Evolutionary conservation across 805 yeast species (phyloP), one percentile per base, ranked within the genome.

Genomic region (Metschnikowia hibisci): DNA sequence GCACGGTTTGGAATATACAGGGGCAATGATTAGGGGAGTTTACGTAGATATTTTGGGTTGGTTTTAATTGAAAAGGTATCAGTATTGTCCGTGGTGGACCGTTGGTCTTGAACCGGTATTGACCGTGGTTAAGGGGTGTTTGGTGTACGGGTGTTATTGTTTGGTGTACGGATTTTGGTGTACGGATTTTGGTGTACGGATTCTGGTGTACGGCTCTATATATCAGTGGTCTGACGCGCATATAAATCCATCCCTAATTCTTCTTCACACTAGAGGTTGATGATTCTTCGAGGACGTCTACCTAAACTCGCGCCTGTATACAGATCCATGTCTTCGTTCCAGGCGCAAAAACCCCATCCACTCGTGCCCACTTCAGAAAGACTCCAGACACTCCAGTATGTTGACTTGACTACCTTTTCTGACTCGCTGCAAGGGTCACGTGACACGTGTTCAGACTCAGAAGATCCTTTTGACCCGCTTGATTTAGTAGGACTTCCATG

Each of bases 341-440:
- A 32, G 11, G 39, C 26, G 2, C 25, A 3, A 9, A 26, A 26
- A 8, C 22, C 34, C 2, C 34, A 37, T 11, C 26, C 11, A 22
- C 40, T 37, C 20, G 40, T 37, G 34, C 40, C 51, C 10, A 39
- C 49, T 4, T 44, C 43, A n/a, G 51, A 50, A 23, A 44, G 41
- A 11, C 49, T 50, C 12, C 39, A 39, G 23, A 33, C 45, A 23
- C 34, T 51, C 10, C 45, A 44, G 25, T 30, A 26, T 33, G 34
- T 54, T 10, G 57, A 56, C 26, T 55, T 56, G 42, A 46, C 53
- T 14, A 53, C 62, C 1, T 50, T 52, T 15, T 32, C 37, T 10
- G 54, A 50, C 25, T 45, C 52, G 14, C 36, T 35, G 15, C 20
- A 22, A 10, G 45, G 42, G 10, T 41, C 36, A 4, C 16, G 31